These are phyloP conservation scores for Sambucus nigra DNA, from an alignment of 129 eudicot species.

Conservation along the genomic window DNA sequence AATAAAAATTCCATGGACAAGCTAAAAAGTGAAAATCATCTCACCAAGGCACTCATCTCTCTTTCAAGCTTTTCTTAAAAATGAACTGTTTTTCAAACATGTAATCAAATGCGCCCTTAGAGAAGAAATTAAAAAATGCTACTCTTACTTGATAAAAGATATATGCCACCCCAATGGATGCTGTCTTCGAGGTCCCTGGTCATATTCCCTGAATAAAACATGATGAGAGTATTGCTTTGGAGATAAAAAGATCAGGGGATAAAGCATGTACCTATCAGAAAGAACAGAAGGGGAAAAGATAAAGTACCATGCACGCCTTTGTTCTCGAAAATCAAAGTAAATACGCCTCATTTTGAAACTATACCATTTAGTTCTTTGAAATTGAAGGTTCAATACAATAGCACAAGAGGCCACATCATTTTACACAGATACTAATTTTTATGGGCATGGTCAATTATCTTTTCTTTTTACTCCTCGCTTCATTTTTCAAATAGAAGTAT, in stretches of 20 bases:
- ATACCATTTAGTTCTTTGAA: neutral
- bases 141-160: slow-evolving; percentile 64
- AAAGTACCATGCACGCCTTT: neutral
- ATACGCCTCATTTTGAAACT: neutral
- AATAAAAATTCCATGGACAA: no score
- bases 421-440: no score
- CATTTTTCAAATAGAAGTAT: no score
- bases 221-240: neutral
- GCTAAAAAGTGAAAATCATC: neutral
- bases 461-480: no score
- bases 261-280: neutral
- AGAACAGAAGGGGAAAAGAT: no score
- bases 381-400: no score
- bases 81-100: no score
- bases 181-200: slow-evolving; percentile 51
- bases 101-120: no score
- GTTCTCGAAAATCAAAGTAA: neutral
- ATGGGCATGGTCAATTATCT: no score
- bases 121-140: neutral
- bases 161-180: slow-evolving; percentile 85
- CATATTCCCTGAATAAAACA: slow-evolving; percentile 43
- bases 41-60: no score
- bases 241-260: neutral
- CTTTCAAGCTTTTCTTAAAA: no score
- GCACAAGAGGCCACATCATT: no score